Evolutionary conservation across 2,329 filamentous ascomycete species (phyloP).

Genomic region (Trichoderma atroviride): DNA sequence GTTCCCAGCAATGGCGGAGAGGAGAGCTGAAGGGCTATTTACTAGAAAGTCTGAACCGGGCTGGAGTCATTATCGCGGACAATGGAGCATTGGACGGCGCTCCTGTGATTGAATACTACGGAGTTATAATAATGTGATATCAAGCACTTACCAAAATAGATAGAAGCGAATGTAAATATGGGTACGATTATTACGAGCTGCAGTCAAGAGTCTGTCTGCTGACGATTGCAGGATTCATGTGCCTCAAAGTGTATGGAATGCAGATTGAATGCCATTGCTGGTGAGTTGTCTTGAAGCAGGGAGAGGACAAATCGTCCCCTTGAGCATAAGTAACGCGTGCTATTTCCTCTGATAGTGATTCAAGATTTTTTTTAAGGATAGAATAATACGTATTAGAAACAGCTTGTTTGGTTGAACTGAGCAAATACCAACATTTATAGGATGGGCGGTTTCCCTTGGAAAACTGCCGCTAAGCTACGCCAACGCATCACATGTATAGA

Average conservation of each 20-base stretch:
- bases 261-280: neutral
- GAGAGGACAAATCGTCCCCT: neutral
- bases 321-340: neutral
- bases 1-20: conserved; percentile 27
- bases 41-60: neutral
- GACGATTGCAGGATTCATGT: neutral
- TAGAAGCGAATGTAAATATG: conserved; percentile 16
- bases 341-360: neutral
- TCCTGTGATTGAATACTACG: neutral
- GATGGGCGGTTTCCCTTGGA: neutral
- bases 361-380: neutral
- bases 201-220: neutral
- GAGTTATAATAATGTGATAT: conserved; percentile 11
- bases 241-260: conserved; percentile 3
- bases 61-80: neutral
- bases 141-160: neutral
- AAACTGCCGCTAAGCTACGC: neutral
- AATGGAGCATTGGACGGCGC: neutral
- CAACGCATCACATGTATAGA: neutral
- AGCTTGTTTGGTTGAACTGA: neutral
- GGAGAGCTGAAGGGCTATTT: conserved; percentile 29
- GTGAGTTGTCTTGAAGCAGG: neutral
- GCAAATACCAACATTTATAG: neutral
- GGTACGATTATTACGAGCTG: neutral
- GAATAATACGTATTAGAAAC: neutral